Evolutionary conservation across 805 yeast species (phyloP).

Genomic region (Diddensiella santjacobensis): DNA sequence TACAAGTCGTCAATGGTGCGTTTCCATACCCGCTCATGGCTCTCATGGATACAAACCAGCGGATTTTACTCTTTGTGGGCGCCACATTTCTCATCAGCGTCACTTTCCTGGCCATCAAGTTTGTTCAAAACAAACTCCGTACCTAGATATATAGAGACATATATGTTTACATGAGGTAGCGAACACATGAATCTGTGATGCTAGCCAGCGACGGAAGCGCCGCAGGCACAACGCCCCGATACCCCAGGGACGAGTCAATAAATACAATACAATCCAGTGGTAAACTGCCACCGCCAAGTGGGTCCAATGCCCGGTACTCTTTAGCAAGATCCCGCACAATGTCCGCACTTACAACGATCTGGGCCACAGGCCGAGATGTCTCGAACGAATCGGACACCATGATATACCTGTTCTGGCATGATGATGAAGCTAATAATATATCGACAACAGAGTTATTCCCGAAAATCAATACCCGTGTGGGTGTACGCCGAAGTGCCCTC

Average conservation of each 20-base stretch:
- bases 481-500: no score
- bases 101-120: slow-evolving; percentile 23
- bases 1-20: slow-evolving; percentile 28
- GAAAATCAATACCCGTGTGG: no score
- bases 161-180: background rate
- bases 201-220: background rate
- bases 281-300: slow-evolving; percentile 32
- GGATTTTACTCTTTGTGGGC: slow-evolving; percentile 24
- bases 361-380: no score
- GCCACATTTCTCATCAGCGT: slow-evolving; percentile 21
- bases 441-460: no score
- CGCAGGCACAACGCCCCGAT: slow-evolving; percentile 1
- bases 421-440: no score
- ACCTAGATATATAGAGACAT: background rate
- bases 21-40: slow-evolving; percentile 35
- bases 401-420: no score
- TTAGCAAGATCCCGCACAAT: slow-evolving; percentile 24
- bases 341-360: slow-evolving; percentile 25
- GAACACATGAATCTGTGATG: background rate
- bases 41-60: slow-evolving; percentile 21
- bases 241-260: slow-evolving; percentile 16
- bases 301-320: slow-evolving; percentile 30
- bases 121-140: slow-evolving; percentile 9
- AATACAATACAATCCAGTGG: slow-evolving; percentile 30
- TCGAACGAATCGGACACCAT: no score